A percentile compares a stretch with the other conserved stretches of the same genome.
phyloP scores from a whole-genome alignment of 768 basidiomycete genomes.

The Termitomyces sp. region DNA sequence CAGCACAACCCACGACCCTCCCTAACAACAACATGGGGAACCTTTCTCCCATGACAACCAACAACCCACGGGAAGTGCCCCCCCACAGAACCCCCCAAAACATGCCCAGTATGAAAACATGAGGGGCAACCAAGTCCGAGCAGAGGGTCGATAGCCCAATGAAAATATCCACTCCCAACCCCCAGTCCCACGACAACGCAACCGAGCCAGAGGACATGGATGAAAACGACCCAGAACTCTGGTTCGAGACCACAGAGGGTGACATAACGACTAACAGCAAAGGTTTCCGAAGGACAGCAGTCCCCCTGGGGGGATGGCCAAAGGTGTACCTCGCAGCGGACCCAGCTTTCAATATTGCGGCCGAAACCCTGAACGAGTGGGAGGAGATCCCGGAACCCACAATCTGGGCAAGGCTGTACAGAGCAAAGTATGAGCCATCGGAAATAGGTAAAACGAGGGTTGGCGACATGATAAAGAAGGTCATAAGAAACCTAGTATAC shows the following conservation, averaged over 20 bases:
- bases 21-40: too few species aligned
- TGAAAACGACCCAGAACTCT: neutral
- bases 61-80: too few species aligned
- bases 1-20: too few species aligned
- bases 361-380: neutral
- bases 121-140: too few species aligned
- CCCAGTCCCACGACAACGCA: too few species aligned
- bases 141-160: too few species aligned
- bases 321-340: neutral
- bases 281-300: neutral
- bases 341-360: neutral
- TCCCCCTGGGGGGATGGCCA: neutral
- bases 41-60: too few species aligned
- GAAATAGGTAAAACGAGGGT: neutral
- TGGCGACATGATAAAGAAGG: neutral
- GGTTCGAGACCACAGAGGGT: neutral
- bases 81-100: too few species aligned
- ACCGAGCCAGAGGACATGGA: too few species aligned
- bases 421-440: neutral
- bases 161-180: too few species aligned
- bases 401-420: neutral
- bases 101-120: too few species aligned
- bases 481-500: neutral
- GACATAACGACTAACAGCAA: neutral
- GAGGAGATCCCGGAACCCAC: accelerated